phyloP scores from a whole-genome alignment of 768 basidiomycete species.

The Mrakia blollopis region DNA sequence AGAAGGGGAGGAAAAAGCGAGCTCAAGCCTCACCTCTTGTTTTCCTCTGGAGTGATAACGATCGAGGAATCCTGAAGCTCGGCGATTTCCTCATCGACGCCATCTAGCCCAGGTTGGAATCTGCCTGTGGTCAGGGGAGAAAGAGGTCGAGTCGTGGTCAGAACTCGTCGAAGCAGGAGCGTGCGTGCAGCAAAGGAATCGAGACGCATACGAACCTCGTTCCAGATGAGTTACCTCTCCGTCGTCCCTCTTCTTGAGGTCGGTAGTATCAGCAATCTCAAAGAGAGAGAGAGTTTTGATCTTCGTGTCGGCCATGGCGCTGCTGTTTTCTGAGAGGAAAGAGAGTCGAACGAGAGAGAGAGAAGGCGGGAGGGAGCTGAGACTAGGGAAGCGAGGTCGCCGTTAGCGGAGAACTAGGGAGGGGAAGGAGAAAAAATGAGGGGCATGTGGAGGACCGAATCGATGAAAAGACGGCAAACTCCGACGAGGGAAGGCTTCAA shows the following conservation, averaged over 20 bases:
- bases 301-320: not conserved
- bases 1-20: not conserved
- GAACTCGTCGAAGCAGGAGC: not conserved
- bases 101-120: slow-evolving; percentile 2
- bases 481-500: not conserved
- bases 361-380: not conserved
- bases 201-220: slow-evolving; percentile 9
- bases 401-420: not conserved
- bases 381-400: not conserved
- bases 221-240: slow-evolving; percentile 16
- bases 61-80: not conserved
- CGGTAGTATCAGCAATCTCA: not conserved
- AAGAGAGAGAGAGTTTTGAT: not conserved
- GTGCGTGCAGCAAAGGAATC: not conserved
- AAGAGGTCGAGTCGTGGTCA: not conserved
- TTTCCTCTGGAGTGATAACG: slow-evolving; percentile 16
- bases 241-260: not conserved
- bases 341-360: not conserved
- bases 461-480: not conserved
- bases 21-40: not conserved
- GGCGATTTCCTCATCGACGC: slow-evolving; percentile 27
- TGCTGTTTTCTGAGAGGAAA: not conserved
- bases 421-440: not conserved
- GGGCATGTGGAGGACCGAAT: not conserved
- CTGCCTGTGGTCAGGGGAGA: not conserved